Percentiles rank a stretch among this genome's conserved stretches.
Conservation (phyloP, 441 rosid genomes). For the Jatropha multifida region DNA sequence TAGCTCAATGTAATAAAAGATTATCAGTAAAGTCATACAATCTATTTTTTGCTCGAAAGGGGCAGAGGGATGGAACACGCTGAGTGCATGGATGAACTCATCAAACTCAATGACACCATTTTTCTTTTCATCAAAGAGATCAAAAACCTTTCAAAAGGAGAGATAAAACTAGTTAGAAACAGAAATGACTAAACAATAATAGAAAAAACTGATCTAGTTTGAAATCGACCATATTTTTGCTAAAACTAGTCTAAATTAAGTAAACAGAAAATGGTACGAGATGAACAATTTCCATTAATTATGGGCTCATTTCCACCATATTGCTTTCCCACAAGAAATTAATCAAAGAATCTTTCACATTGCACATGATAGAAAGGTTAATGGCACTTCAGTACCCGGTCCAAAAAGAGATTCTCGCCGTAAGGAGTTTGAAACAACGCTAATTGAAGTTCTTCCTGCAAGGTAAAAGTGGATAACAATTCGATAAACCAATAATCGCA, state of each 20-base stretch:
- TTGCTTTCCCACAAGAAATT: not conserved
- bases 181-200: not conserved
- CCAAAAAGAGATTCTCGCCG: conserved; percentile 73
- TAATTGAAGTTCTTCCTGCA: conserved; percentile 79
- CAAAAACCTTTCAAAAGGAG: conserved; percentile 52
- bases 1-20: conserved; percentile 4
- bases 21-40: conserved; percentile 45
- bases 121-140: conserved; percentile 77
- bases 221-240: not conserved
- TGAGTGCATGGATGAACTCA: conserved; percentile 73
- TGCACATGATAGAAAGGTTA: not conserved
- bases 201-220: not conserved
- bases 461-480: conserved; percentile 7
- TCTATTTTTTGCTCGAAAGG: conserved; percentile 71
- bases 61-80: conserved; percentile 75
- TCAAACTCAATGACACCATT: conserved; percentile 90
- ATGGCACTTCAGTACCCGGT: conserved; percentile 50
- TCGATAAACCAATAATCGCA: not conserved
- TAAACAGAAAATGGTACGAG: not conserved
- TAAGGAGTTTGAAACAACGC: conserved; percentile 57
- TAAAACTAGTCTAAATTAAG: not conserved
- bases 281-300: not conserved
- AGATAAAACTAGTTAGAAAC: not conserved
- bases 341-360: conserved; percentile 1
- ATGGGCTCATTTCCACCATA: not conserved